phyloP scores from a whole-genome alignment of 2,329 filamentous ascomycete genomes.

The Claviceps sp. region DNA sequence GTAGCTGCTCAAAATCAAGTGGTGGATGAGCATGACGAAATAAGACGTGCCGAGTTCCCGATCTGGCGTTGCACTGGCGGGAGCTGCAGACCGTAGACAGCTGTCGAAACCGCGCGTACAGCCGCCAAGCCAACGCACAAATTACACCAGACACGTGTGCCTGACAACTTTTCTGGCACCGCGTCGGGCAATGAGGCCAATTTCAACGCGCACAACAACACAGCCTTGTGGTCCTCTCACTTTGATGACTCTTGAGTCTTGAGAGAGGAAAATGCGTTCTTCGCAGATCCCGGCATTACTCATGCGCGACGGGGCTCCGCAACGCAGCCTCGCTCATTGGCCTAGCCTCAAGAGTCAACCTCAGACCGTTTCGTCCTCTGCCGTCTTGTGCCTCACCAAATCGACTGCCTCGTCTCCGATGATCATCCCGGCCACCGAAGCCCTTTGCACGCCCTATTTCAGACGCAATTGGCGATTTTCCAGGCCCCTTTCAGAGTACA shows the following conservation, averaged over 20 bases:
- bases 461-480: too few relatives aligned
- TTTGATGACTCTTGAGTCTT: too few relatives aligned
- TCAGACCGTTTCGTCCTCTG: background rate
- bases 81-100: background rate
- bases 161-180: too few relatives aligned
- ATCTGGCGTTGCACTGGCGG: background rate
- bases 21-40: background rate
- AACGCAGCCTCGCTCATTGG: background rate
- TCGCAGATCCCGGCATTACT: background rate
- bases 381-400: background rate
- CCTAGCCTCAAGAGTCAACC: background rate
- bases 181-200: too few relatives aligned
- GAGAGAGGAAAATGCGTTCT: background rate
- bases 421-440: background rate
- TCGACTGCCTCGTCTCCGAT: background rate
- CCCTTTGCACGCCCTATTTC: too few relatives aligned
- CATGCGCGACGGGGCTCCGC: background rate
- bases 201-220: background rate
- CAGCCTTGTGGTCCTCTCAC: background rate
- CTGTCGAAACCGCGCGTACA: background rate
- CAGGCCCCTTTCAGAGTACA: too few relatives aligned
- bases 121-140: too few relatives aligned
- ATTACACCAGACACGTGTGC: too few relatives aligned
- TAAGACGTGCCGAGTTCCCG: slow-evolving; percentile 2
- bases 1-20: too few relatives aligned